A percentile compares a stretch with the other conserved stretches of the same genome.
phyloP scores from a whole-genome alignment of 2,329 filamentous ascomycete genomes.

The Cryphonectria radicalis region DNA sequence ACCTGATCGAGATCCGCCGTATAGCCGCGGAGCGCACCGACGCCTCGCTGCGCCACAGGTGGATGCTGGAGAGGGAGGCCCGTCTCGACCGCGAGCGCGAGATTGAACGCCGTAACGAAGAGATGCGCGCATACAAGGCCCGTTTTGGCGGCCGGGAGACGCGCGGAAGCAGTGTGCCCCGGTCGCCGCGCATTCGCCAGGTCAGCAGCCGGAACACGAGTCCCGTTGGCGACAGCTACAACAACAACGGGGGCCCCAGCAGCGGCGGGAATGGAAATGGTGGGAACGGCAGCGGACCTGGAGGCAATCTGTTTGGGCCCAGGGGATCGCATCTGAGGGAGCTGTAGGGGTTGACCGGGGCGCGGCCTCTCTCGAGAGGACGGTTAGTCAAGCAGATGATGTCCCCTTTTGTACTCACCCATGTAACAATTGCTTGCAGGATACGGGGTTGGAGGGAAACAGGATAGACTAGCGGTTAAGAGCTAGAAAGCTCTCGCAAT shows the following conservation, averaged over 20 bases:
- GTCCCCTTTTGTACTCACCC: too few species aligned
- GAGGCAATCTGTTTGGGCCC: constrained; percentile 23
- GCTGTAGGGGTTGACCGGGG: background rate
- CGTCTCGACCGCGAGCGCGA: constrained; percentile 57
- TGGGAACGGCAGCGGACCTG: constrained; percentile 7
- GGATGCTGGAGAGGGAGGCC: constrained; percentile 47
- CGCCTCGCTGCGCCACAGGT: constrained; percentile 42
- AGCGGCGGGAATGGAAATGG: constrained; percentile 12
- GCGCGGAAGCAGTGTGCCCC: constrained; percentile 59
- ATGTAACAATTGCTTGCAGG: background rate
- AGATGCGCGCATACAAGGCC: constrained; percentile 52
- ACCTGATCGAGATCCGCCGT: constrained; percentile 51
- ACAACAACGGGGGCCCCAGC: background rate
- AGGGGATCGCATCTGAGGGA: constrained; percentile 26
- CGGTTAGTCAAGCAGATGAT: background rate
- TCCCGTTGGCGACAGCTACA: constrained; percentile 20
- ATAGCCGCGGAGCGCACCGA: constrained; percentile 46
- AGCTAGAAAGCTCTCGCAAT: background rate
- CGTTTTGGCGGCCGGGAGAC: constrained; percentile 55
- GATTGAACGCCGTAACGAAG: constrained; percentile 52
- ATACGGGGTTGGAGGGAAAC: background rate
- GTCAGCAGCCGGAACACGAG: constrained; percentile 33
- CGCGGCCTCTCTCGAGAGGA: background rate
- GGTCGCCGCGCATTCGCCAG: constrained; percentile 54
- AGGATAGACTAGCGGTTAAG: background rate